Conservation (phyloP, 208 protist species). For the Acanthamoeba polyphaga region DNA sequence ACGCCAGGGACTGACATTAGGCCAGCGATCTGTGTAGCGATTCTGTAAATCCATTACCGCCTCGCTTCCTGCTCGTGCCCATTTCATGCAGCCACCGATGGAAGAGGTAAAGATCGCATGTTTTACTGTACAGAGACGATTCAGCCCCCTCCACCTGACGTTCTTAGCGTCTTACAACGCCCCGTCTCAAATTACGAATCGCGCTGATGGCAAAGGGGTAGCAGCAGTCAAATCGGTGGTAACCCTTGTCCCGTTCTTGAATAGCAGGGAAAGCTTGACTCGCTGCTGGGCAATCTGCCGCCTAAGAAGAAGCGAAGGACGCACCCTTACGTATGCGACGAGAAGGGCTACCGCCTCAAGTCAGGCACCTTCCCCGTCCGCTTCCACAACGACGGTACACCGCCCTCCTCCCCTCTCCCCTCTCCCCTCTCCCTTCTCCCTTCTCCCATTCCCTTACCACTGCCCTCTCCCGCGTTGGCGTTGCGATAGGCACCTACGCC, state of each 20-base stretch:
- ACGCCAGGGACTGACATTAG: too few relatives aligned
- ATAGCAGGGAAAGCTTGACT: conserved; percentile 17
- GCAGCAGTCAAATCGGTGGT: too few relatives aligned
- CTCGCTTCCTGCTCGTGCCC: too few relatives aligned
- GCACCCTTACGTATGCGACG: neutral
- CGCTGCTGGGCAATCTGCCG: conserved; percentile 34
- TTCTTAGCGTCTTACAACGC: neutral
- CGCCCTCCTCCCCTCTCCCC: neutral
- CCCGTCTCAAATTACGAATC: neutral
- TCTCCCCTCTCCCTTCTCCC: neutral
- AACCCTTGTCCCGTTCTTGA: neutral
- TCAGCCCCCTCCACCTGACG: neutral
- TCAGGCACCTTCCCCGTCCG: conserved; percentile 48
- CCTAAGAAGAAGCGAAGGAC: conserved; percentile 47
- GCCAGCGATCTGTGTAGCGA: too few relatives aligned
- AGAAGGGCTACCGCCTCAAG: conserved; percentile 56
- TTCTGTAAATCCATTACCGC: too few relatives aligned
- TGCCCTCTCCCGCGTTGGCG: neutral
- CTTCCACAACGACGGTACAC: conserved; percentile 39
- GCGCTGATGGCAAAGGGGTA: too few relatives aligned
- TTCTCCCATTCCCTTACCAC: neutral
- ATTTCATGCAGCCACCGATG: neutral
- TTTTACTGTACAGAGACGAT: neutral
- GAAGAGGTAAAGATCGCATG: neutral
- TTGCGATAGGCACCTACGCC: neutral